Evolutionary conservation across 2,329 filamentous ascomycete species (phyloP).

Genomic region (Fusarium incarnatum): DNA sequence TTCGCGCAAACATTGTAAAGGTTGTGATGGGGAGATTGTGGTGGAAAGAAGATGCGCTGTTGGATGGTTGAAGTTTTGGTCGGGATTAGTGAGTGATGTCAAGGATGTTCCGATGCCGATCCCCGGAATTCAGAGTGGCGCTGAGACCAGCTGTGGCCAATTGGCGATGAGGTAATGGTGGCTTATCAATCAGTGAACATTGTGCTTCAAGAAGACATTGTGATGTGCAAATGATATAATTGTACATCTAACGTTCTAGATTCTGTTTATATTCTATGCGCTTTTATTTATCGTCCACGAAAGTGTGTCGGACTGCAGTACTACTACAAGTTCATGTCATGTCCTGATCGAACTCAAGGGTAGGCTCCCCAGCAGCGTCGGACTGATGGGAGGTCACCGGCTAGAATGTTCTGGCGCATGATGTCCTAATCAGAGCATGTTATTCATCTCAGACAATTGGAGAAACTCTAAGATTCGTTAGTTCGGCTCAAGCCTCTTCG

Average conservation of each 20-base stretch:
- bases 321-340: no score
- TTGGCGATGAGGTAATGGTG: slow-evolving; percentile 34
- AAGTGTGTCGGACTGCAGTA: no score
- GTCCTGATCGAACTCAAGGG: no score
- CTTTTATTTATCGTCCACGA: no score
- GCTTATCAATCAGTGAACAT: slow-evolving; percentile 4
- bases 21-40: slow-evolving; percentile 28
- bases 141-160: slow-evolving; percentile 24
- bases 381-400: no score
- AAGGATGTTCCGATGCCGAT: slow-evolving; percentile 41
- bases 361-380: no score
- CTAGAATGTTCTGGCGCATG: not conserved
- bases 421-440: not conserved
- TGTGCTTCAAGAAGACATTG: not conserved
- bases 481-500: not conserved
- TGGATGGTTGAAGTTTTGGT: slow-evolving; percentile 33
- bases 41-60: slow-evolving; percentile 13
- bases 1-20: slow-evolving; percentile 46
- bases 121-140: slow-evolving; percentile 33
- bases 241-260: not conserved
- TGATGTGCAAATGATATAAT: slow-evolving; percentile 4
- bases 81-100: slow-evolving; percentile 45
- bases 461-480: not conserved
- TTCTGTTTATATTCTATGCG: no score
- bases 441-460: not conserved